phyloP scores from a whole-genome alignment of 2,329 filamentous ascomycete genomes.

The Apiospora phragmitis region DNA sequence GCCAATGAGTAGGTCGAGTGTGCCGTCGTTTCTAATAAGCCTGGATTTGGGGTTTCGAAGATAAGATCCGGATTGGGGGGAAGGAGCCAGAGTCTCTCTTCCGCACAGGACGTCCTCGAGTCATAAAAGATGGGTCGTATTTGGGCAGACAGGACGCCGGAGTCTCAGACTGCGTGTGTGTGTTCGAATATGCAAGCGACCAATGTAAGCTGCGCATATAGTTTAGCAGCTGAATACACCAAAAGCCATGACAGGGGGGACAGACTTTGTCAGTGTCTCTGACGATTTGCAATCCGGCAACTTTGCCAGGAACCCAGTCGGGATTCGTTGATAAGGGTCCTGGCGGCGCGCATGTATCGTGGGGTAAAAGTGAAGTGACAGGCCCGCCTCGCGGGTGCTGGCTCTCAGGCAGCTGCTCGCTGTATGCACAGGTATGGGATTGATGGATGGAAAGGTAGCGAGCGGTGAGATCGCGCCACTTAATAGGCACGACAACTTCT shows the following conservation, averaged over 20 bases:
- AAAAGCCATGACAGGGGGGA: not conserved
- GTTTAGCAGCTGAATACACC: constrained; percentile 7
- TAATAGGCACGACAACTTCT: not conserved
- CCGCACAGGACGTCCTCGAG: not conserved
- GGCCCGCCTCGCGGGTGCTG: not conserved
- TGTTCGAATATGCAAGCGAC: not conserved
- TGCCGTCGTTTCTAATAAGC: not conserved
- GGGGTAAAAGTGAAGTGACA: not conserved
- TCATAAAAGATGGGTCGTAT: not conserved
- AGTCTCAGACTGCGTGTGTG: not conserved
- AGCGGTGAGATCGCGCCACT: constrained; percentile 5
- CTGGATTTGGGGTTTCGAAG: not conserved
- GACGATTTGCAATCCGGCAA: not conserved
- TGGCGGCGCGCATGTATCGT: constrained; percentile 4
- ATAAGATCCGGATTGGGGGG: not conserved
- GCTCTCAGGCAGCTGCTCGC: not conserved
- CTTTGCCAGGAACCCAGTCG: not conserved
- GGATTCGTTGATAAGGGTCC: not conserved
- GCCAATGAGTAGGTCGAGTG: not conserved
- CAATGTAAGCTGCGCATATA: not conserved
- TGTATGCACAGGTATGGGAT: not conserved
- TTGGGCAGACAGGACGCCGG: not conserved
- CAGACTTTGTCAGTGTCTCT: constrained; percentile 4
- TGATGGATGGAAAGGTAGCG: not conserved
- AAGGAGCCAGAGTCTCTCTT: constrained; percentile 2